phyloP scores from a whole-genome alignment of 345 rosid genomes.

The Arabidopsis thaliana region TAIR10.1 NC_003075.7:13724001-13724500 shows the following conservation, averaged over 20 bases:
- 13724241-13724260: conserved; percentile 84
- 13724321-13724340: not conserved
- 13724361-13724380: not conserved
- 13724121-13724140: conserved; percentile 81
- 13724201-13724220: conserved; percentile 81
- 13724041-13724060: conserved; percentile 2
- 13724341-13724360: conserved; percentile 6
- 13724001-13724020: not conserved
- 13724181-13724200: conserved; percentile 76
- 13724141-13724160: conserved; percentile 88
- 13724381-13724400: not conserved
- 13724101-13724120: conserved; percentile 60
- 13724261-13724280: conserved; percentile 87
- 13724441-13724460: not conserved
- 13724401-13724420: not conserved
- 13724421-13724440: not conserved
- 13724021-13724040: conserved; percentile 12
- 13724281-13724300: conserved; percentile 84
- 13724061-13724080: not conserved
- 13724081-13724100: conserved; percentile 62
- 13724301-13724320: not conserved
- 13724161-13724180: conserved; percentile 88
- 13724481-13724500: not conserved
- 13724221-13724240: conserved; percentile 97
- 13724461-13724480: not conserved